Conservation (phyloP, 352 stramenopile genomes). For the Globisporangium parvum region DNA sequence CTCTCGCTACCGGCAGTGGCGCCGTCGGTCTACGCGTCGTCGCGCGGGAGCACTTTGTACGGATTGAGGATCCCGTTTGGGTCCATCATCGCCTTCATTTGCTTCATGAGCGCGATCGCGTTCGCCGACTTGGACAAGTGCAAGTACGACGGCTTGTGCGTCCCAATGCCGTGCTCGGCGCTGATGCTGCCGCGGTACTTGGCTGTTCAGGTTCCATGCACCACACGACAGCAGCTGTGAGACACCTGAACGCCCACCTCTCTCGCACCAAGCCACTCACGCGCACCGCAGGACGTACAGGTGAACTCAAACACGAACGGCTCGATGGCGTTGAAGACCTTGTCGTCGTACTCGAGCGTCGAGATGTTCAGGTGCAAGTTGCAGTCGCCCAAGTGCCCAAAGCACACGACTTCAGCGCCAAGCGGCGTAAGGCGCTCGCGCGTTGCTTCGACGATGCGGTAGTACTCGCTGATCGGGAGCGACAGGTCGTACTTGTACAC, state of each 20-base stretch:
- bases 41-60: constrained; percentile 86
- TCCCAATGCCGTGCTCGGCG: constrained; percentile 96
- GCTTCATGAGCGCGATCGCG: constrained; percentile 88
- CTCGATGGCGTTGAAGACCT: constrained; percentile 59
- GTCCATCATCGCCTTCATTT: constrained; percentile 94
- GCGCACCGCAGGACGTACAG: constrained; percentile 22
- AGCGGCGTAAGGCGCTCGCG: constrained; percentile 38
- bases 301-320: constrained; percentile 84
- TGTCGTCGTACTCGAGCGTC: constrained; percentile 56
- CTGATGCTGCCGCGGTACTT: constrained; percentile 92
- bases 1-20: background rate
- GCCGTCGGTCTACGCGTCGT: too few relatives aligned
- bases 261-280: background rate
- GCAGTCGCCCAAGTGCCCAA: constrained; percentile 94
- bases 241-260: too few relatives aligned
- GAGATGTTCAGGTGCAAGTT: constrained; percentile 97
- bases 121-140: constrained; percentile 75
- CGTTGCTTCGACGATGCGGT: constrained; percentile 85
- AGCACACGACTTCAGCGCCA: constrained; percentile 74
- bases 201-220: constrained; percentile 16
- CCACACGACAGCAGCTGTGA: background rate
- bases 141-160: constrained; percentile 90
- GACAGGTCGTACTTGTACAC: constrained; percentile 99
- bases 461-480: constrained; percentile 89
- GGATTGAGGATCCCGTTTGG: constrained; percentile 96